Base-by-base conservation (phyloP, 2,329 filamentous ascomycete species). In the Apiospora marii region DNA sequence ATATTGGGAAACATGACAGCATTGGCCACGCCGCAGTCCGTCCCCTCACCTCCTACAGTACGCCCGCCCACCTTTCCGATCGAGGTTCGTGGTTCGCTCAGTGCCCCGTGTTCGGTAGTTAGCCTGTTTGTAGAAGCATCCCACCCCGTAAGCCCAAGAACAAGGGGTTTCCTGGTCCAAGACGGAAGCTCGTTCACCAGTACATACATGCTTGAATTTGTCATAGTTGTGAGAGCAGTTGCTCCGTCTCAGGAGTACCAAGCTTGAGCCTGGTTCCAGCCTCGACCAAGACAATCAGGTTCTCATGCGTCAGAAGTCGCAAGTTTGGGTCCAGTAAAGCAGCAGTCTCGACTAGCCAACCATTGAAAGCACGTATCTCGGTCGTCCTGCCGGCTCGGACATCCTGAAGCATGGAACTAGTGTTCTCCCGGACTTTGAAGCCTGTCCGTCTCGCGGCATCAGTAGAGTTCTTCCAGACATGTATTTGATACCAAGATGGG, bases 351-450 rank as follows among this genome's bases (percentile, higher is more conserved):
- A 87, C 81, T 24, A 91, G 80, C 85, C 87, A 91, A 70, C 90
- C 90, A 77, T 91, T 91, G 76, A 92, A 87, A 74, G 90, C 88
- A 69, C 83, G 79, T 61, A 91, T 84, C 78, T 91, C 89, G 7
- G 89, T 91, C 72, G 79, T 76, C 77, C 85, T 86, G 22, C 87
- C 86, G 8, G 85, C 84, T 44, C 78, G 80, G 16, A 88, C 84
- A 76, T 92, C 89, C 80, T 92, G 90, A 6, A 90, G 83, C 90
- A 92, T 92, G 5, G 88, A 91, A 78, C 89, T 91, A 13, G 82
- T 87, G 78, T 92, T 92, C 44, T 85, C 82, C 22, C 79, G 80
- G 6, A 89, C 88, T 73, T 85, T 84, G n/a, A 80, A 73, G 1
- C 85, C 46, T 49, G 10, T n/a, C 7, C 22, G 46, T n/a, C 46